These are phyloP conservation scores for Tillandsia leiboldiana DNA, from an alignment of 176 grass and related monocot species.

Conservation along the genomic window DNA sequence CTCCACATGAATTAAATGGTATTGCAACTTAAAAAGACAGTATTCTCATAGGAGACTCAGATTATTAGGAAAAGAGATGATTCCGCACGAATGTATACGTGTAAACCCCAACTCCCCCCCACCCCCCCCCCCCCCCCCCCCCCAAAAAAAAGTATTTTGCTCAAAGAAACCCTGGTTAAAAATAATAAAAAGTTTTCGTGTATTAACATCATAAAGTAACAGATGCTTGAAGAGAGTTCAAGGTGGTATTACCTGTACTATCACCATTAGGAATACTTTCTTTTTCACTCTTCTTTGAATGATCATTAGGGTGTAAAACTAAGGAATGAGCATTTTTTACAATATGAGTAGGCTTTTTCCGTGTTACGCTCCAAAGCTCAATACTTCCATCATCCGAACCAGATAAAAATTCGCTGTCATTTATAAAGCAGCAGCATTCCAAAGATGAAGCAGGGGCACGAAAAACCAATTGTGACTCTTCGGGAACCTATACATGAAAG, in stretches of 20 bases:
- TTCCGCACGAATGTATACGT: too few relatives aligned
- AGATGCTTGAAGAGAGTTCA: background rate
- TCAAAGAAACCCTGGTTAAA: too few relatives aligned
- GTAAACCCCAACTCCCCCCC: too few relatives aligned
- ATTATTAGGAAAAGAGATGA: too few relatives aligned
- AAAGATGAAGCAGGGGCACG: slow-evolving; percentile 71
- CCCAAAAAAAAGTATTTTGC: too few relatives aligned
- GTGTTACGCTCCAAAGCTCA: slow-evolving; percentile 65
- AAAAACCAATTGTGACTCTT: slow-evolving; percentile 78
- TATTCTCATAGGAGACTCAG: too few relatives aligned
- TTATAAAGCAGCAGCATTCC: slow-evolving; percentile 79
- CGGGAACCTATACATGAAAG: slow-evolving; percentile 47
- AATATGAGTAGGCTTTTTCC: slow-evolving; percentile 74
- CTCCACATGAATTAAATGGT: too few relatives aligned
- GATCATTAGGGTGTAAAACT: slow-evolving; percentile 1
- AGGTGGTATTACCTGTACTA: background rate
- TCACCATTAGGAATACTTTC: slow-evolving; percentile 32
- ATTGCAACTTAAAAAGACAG: too few relatives aligned
- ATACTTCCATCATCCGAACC: slow-evolving; percentile 82
- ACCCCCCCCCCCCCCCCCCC: too few relatives aligned
- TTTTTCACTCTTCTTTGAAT: slow-evolving; percentile 14
- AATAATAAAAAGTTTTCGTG: too few relatives aligned
- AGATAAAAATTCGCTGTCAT: slow-evolving; percentile 73
- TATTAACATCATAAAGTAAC: background rate
- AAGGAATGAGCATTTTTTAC: slow-evolving; percentile 72